A percentile compares a stretch with the other conserved stretches of the same genome.
phyloP scores from a whole-genome alignment of 2,329 filamentous ascomycete species.

The Sporothrix protearum region DNA sequence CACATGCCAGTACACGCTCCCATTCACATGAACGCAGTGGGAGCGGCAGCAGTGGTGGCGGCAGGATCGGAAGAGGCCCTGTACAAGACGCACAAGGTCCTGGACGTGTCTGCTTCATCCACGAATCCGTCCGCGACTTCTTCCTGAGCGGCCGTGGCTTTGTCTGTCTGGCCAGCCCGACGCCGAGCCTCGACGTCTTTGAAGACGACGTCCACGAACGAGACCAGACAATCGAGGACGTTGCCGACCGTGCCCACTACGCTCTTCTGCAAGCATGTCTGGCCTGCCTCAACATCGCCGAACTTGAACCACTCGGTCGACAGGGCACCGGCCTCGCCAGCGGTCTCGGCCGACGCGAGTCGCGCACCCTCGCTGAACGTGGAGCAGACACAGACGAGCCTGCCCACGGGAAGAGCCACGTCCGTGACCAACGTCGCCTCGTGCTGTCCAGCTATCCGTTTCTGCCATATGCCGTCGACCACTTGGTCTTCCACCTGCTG shows the following conservation, averaged over 20 bases:
- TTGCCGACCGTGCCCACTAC: slow-evolving; percentile 34
- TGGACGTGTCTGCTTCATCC: slow-evolving; percentile 34
- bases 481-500: slow-evolving; percentile 37
- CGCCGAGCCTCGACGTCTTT: neutral
- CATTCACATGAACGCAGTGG: neutral
- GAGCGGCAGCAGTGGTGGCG: neutral
- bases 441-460: slow-evolving; percentile 36
- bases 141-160: slow-evolving; percentile 37
- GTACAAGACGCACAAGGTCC: slow-evolving; percentile 32
- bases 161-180: slow-evolving; percentile 29
- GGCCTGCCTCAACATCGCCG: slow-evolving; percentile 36
- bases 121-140: slow-evolving; percentile 36
- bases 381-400: neutral
- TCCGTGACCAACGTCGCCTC: slow-evolving; percentile 31
- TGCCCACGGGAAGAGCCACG: neutral
- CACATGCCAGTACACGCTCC: neutral
- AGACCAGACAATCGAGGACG: slow-evolving; percentile 25
- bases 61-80: neutral
- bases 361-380: neutral
- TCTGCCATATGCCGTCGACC: slow-evolving; percentile 35
- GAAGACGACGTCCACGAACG: neutral
- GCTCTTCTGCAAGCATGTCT: slow-evolving; percentile 35
- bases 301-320: slow-evolving; percentile 34
- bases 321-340: no score
- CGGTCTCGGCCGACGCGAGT: no score